These are phyloP conservation scores for Coprinopsis cinerea DNA, from an alignment of 768 basidiomycete genomes.

Conservation along the genomic window DNA sequence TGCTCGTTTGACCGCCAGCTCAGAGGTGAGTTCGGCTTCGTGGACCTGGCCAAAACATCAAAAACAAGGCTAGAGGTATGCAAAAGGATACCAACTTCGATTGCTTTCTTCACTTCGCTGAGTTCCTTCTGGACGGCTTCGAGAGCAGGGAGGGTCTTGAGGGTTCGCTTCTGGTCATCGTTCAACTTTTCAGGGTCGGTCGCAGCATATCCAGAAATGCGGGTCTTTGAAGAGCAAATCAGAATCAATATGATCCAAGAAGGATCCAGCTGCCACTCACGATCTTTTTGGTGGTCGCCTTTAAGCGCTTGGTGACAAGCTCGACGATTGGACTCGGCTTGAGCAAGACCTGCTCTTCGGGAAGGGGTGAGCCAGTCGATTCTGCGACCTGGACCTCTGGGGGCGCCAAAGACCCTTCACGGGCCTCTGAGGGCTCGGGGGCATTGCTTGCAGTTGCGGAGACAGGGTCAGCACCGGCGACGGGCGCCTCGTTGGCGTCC, in stretches of 20 bases:
- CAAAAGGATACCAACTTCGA: conserved; percentile 53
- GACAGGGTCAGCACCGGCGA: conserved; percentile 40
- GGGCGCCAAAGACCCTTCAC: conserved; percentile 40
- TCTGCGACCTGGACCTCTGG: conserved; percentile 39
- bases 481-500: conserved; percentile 42
- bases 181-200: conserved; percentile 71
- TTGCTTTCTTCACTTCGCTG: conserved; percentile 74
- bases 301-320: conserved; percentile 72
- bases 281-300: conserved; percentile 78
- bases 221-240: conserved; percentile 40
- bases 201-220: conserved; percentile 66
- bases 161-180: conserved; percentile 75
- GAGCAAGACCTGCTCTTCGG: conserved; percentile 37
- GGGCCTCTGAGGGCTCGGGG: conserved; percentile 40
- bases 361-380: conserved; percentile 32
- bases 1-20: conserved; percentile 46
- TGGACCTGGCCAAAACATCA: conserved; percentile 36
- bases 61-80: conserved; percentile 1
- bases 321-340: conserved; percentile 72
- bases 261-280: conserved; percentile 34
- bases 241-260: conserved; percentile 10
- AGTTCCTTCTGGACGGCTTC: conserved; percentile 81
- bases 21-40: conserved; percentile 57
- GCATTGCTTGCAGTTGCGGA: conserved; percentile 45
- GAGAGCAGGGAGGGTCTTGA: conserved; percentile 68